These are phyloP conservation scores for Alnus glutinosa DNA, from an alignment of 306 rosid species.

Conservation along the genomic window DNA sequence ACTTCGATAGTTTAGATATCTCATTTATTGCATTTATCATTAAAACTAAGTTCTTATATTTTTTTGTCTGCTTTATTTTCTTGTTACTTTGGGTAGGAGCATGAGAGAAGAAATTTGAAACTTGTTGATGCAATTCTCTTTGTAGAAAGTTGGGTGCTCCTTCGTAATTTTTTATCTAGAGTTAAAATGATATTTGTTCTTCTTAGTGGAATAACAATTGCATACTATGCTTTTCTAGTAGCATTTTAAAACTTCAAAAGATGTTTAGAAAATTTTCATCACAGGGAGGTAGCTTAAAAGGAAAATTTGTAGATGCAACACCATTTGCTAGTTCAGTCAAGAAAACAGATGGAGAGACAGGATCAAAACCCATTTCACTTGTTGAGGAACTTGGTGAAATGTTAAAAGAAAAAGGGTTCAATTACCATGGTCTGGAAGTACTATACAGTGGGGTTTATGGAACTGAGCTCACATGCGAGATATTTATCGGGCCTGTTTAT, in stretches of 20 bases:
- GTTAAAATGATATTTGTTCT: not conserved
- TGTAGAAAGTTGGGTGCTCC: not conserved
- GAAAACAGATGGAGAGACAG: constrained; percentile 41
- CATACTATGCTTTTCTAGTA: not conserved
- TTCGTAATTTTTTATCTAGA: not conserved
- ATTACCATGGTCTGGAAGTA: constrained; percentile 88
- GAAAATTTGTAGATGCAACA: constrained; percentile 79
- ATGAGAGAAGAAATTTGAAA: not conserved
- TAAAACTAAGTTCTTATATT: not conserved
- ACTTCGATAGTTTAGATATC: not conserved
- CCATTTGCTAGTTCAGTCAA: constrained; percentile 67
- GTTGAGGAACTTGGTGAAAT: constrained; percentile 83
- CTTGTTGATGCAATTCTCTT: not conserved
- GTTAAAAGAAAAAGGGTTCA: constrained; percentile 79
- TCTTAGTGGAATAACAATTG: not conserved
- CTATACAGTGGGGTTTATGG: constrained; percentile 95
- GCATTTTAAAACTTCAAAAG: not conserved
- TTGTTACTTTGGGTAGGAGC: not conserved
- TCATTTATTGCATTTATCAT: no score
- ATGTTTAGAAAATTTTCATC: constrained; percentile 22
- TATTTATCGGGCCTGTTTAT: constrained; percentile 94
- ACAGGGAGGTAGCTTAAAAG: constrained; percentile 87
- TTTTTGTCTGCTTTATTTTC: not conserved
- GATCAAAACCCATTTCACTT: constrained; percentile 50
- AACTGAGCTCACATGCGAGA: constrained; percentile 81